phyloP scores from a whole-genome alignment of 2,329 filamentous ascomycete species.

The Exophiala alcalophila region DNA sequence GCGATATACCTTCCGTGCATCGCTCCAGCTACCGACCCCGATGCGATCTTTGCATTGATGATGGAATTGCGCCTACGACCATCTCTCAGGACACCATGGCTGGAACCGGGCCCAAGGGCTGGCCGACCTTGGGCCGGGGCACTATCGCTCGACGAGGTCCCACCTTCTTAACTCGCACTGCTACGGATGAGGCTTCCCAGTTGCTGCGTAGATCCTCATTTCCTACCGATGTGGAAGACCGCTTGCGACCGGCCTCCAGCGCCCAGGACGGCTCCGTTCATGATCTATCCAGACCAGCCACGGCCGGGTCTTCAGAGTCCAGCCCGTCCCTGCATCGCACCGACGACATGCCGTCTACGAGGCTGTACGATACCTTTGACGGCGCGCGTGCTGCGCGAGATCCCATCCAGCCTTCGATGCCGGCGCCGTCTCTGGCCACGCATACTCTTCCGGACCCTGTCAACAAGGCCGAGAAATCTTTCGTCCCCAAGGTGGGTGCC shows the following conservation, averaged over 20 bases:
- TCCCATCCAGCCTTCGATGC: neutral
- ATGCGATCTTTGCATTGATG: slow-evolving; percentile 19
- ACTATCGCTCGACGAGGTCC: slow-evolving; percentile 33
- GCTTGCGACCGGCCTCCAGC: slow-evolving; percentile 11
- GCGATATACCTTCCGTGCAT: no score
- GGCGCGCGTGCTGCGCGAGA: slow-evolving; percentile 4
- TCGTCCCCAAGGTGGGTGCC: slow-evolving; percentile 3
- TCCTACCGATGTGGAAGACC: slow-evolving; percentile 13
- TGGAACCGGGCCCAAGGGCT: slow-evolving; percentile 21
- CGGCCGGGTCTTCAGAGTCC: slow-evolving; percentile 10
- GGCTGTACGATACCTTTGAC: slow-evolving; percentile 20
- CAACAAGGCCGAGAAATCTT: slow-evolving; percentile 19
- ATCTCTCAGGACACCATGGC: slow-evolving; percentile 15
- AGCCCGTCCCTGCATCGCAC: neutral
- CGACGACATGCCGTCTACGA: slow-evolving; percentile 4
- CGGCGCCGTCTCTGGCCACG: slow-evolving; percentile 2
- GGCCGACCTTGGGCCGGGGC: slow-evolving; percentile 24
- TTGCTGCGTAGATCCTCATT: slow-evolving; percentile 41
- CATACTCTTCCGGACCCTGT: neutral
- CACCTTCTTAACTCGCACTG: slow-evolving; percentile 47
- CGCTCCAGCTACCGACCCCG: no score
- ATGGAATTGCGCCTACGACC: slow-evolving; percentile 10
- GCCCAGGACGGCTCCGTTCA: slow-evolving; percentile 8
- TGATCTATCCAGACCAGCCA: slow-evolving; percentile 12
- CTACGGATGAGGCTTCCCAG: slow-evolving; percentile 45